Evolutionary conservation across 306 rosid genomes (phyloP), one percentile per base, ranked within the genome.

Genomic region (Cercis canadensis): DNA sequence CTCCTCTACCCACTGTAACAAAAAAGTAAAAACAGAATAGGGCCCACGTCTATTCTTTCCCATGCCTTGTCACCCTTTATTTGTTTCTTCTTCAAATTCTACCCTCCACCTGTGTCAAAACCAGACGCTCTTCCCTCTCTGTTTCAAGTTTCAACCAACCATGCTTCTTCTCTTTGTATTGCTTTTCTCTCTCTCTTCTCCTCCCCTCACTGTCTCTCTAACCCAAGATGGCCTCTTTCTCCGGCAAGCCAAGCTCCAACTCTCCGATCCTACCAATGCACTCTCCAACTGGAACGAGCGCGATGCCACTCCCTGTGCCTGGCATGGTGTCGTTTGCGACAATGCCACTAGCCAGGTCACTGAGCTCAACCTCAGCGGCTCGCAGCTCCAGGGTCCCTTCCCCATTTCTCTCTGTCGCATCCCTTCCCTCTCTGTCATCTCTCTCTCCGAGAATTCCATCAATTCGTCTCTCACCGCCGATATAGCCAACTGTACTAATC

Each of bases 161-260:
- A 80, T 51, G 34, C 69, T 80, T 47, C 64, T 58, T 0, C 33
- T 61, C 50, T 67, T 44, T 0, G 46, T 80, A 5, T 7, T 81
- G 32, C 41, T 80, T 4, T 47, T 73, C 54, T 49, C 50, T 15
- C 65, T 78, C 46, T 47, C 60, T 54, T 17, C 64, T 65, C 80
- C 53, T 6, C 68, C 64, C 9, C 13, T 16, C 16, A 32, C 75
- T 33, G 80, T 57, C 75, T 76, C 92, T 70, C 77, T 90, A n/a
- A 82, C 71, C 76, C 92, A 90, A 77, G 94, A 90, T 0, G 97
- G 90, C 16, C 84, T 81, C 74, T 80, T 82, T 69, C 97, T 90
- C 19, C 86, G 71, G 10, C 59, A 73, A 15, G 80, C 82, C 64
- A 90, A 82, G 32, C 77, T 15, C 40, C 81, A 67, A 1, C 88